Evolutionary conservation across 2,329 filamentous ascomycete species (phyloP), one percentile per base, ranked within the genome.

Genomic region (Pseudogymnoascus sp.): DNA sequence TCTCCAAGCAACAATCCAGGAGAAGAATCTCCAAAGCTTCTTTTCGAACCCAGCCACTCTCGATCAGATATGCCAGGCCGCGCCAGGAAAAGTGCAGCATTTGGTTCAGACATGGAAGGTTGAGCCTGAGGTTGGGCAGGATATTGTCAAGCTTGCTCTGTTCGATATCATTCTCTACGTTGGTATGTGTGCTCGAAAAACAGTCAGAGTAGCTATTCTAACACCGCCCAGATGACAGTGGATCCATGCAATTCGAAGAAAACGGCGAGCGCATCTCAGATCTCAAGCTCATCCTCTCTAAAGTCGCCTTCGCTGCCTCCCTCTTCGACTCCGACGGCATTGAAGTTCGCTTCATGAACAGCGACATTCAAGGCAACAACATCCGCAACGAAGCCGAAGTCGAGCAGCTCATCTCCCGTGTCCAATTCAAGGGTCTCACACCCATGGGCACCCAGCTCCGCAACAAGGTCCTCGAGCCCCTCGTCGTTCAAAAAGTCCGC

Each of bases 271-370:
- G 87, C 65, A 88, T 88, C 75, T 82, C 86, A 66, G 86, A 89
- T 68, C 76, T 89, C 67, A 82, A 82, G 71, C 78, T 88, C 68
- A 88, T 88, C 68, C 74, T 89, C 66, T 78, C 82, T 59, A 82
- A 84, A 60, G 85, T 88, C 61, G 82, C 85, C 18, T 86, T 81
- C 64, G 85, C 85, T 6, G 84, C 86, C 3, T 85, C 85, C 2
- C 80, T 88, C n/a, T 89, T 89, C 69, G 86, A 89, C 66, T 78
- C 84, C 36, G 86, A 89, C 69, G 87, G 86, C 43, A 86, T 89
- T 66, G 82, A 82, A 28, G 76, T 89, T 40, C 85, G 86, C 53
- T 89, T 88, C 78, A 88, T 89, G 86, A 89, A 89, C 76, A 82
- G 82, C 11, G 77, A 79, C 21, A 73, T 77, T 68, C 75, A 70